Conservation (phyloP, 306 rosid genomes). For the Albizia julibrissin region DNA sequence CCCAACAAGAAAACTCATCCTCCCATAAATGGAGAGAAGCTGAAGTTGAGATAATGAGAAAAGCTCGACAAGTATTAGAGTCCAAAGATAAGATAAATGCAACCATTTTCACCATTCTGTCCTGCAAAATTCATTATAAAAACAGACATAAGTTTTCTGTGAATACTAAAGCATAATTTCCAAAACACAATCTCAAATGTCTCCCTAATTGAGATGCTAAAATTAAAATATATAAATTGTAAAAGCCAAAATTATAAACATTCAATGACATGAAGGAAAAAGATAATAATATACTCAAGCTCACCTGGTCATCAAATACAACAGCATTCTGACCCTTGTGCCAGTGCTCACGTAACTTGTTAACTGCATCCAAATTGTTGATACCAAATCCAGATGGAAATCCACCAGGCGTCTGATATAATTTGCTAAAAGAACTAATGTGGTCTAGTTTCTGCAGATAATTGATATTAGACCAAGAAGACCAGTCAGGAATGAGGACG, state of each 20-base stretch:
- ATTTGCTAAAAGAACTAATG: slow-evolving; percentile 34
- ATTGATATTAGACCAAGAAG: slow-evolving; percentile 16
- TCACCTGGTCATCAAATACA: slow-evolving; percentile 62
- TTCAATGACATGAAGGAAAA: slow-evolving; percentile 1
- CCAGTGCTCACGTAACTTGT: slow-evolving; percentile 57
- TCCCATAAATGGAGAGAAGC: slow-evolving; percentile 58
- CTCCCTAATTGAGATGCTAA: background rate
- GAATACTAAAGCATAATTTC: slow-evolving; percentile 15
- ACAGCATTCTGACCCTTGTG: slow-evolving; percentile 53
- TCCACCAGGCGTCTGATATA: slow-evolving; percentile 42
- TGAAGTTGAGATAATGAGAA: slow-evolving; percentile 63
- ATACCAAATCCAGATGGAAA: slow-evolving; percentile 33
- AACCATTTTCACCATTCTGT: slow-evolving; percentile 49
- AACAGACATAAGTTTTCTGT: background rate
- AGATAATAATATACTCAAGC: slow-evolving; percentile 25
- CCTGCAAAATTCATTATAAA: slow-evolving; percentile 46
- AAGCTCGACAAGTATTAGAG: slow-evolving; percentile 48
- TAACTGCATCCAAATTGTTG: slow-evolving; percentile 45
- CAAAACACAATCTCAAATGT: slow-evolving; percentile 24
- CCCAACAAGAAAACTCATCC: slow-evolving; percentile 46
- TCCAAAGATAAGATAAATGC: slow-evolving; percentile 56
- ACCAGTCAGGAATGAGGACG: slow-evolving; percentile 21
- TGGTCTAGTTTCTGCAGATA: slow-evolving; percentile 49
- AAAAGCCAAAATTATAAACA: slow-evolving; percentile 13
- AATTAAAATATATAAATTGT: slow-evolving; percentile 13